Evolutionary conservation across 2,329 filamentous ascomycete species (phyloP).

Genomic region (Pyrenochaeta sp.): DNA sequence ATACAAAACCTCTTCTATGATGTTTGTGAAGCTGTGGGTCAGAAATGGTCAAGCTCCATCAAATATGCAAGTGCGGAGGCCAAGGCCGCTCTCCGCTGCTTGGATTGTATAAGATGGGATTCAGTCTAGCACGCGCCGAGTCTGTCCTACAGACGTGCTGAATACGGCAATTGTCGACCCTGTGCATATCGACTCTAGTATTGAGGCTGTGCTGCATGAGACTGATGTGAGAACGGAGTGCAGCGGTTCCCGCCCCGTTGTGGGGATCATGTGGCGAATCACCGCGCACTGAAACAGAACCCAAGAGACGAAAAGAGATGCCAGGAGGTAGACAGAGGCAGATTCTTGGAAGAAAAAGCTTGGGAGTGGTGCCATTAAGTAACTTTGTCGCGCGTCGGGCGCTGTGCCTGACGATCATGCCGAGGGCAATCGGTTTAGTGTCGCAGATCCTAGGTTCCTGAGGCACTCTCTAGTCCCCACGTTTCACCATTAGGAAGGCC

Average conservation of each 20-base stretch:
- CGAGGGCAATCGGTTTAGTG: slow-evolving; percentile 2
- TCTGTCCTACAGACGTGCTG: neutral
- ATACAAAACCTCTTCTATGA: slow-evolving; percentile 13
- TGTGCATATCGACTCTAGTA: slow-evolving; percentile 8
- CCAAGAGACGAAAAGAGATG: slow-evolving; percentile 6
- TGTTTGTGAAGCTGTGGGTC: slow-evolving; percentile 12
- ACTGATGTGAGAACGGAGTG: slow-evolving; percentile 17
- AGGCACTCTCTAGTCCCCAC: slow-evolving; percentile 5
- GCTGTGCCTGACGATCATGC: slow-evolving; percentile 19
- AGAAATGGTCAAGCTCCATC: slow-evolving; percentile 7
- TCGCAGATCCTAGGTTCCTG: slow-evolving; percentile 12
- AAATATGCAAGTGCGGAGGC: slow-evolving; percentile 26
- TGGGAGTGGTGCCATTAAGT: slow-evolving; percentile 14
- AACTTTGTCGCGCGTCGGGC: slow-evolving; percentile 2
- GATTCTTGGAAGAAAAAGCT: slow-evolving; percentile 27
- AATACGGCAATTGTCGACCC: slow-evolving; percentile 1
- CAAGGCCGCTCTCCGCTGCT: slow-evolving; percentile 22
- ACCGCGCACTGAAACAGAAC: slow-evolving; percentile 19
- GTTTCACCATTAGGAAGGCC: slow-evolving; percentile 1
- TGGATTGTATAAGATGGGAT: slow-evolving; percentile 11
- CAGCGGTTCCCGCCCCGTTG: slow-evolving; percentile 10
- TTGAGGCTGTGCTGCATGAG: slow-evolving; percentile 30
- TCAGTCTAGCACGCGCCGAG: neutral
- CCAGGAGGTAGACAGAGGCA: slow-evolving; percentile 6
- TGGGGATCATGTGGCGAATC: slow-evolving; percentile 11